Evolutionary conservation across 768 basidiomycete species (phyloP), one percentile per base, ranked within the genome.

Genomic region (Leccinum pellstonianum): DNA sequence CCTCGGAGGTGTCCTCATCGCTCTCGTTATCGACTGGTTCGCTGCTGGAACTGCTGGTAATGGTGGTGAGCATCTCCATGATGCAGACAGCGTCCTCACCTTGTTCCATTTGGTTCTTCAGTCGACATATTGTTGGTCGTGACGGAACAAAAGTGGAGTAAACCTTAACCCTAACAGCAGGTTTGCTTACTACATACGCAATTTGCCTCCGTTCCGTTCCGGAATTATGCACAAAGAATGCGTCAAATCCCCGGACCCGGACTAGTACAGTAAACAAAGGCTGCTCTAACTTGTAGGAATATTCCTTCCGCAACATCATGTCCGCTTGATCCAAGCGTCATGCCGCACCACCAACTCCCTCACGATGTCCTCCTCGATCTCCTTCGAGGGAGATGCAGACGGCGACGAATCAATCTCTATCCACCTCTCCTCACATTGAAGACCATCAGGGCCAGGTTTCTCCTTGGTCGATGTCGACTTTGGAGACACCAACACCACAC

Each of bases 311-410:
- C n/a, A 5, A 5, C 1, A 15, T 62, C 31, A 64, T 14, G 19
- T 29, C 19, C 54, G 63, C 53, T 51, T 54, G 46, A 89, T 83
- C 93, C 95, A 98, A 29, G 68, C 73, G 4, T 77, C 76, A 74
- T 99, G 96, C 62, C 90, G 80, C 65, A 74, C 77, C 5, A 92
- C 83, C 52, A 98, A 77, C 68, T 92, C 90, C 2, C 69, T 73
- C 1, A 98, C 78, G 62, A 98, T 98, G 57, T 93, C 86, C 68
- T 95, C 91, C 73, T 99, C 96, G 38, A 99, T 98, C 76, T 99
- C 96, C 61, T 86, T 86, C 5, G 12, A 33, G 33, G 66, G 70
- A 29, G 70, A 29, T 1, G 73, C 67, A 11, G 75, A 70, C 1
- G 76, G 66, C 41, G 72, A 70, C 25, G 77, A 31, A 56, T 84